Conservation (phyloP, 352 stramenopile genomes). For the Globisporangium rhizosaccharum region DNA sequence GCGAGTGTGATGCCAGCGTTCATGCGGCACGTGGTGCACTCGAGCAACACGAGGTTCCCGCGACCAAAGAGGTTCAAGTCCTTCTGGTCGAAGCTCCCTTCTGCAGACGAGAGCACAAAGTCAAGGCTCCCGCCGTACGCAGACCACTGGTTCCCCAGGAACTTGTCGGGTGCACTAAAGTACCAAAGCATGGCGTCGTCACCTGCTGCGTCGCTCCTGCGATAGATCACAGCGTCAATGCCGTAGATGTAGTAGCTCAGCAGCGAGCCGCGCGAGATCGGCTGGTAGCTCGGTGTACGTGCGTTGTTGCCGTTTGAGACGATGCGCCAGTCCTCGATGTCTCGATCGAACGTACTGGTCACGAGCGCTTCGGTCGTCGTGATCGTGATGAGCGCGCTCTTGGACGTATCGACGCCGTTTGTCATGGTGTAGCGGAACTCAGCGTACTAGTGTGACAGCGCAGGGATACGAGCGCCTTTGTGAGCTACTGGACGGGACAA, state of each 20-base stretch:
- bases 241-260: constrained; percentile 90
- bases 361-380: constrained; percentile 63
- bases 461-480: neutral
- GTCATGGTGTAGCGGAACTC: constrained; percentile 86
- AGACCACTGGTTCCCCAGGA: constrained; percentile 84
- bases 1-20: constrained; percentile 81
- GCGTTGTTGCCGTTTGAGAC: constrained; percentile 48
- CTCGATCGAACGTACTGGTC: constrained; percentile 77
- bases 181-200: constrained; percentile 84
- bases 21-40: constrained; percentile 80
- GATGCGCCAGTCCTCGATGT: constrained; percentile 76
- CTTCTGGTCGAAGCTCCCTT: constrained; percentile 74
- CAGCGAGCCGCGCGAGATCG: constrained; percentile 55
- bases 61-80: constrained; percentile 73
- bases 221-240: constrained; percentile 63
- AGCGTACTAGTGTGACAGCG: constrained; percentile 42
- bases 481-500: neutral
- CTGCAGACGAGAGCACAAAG: constrained; percentile 88
- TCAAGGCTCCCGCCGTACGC: constrained; percentile 87
- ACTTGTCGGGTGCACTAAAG: constrained; percentile 80
- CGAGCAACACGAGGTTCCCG: constrained; percentile 75
- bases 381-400: constrained; percentile 76
- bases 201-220: constrained; percentile 39
- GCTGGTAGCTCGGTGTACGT: constrained; percentile 34
- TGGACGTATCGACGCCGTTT: constrained; percentile 54